Evolutionary conservation across 495 filamentous ascomycete species (phyloP).

Genomic region (Lichenothelia convexa): DNA sequence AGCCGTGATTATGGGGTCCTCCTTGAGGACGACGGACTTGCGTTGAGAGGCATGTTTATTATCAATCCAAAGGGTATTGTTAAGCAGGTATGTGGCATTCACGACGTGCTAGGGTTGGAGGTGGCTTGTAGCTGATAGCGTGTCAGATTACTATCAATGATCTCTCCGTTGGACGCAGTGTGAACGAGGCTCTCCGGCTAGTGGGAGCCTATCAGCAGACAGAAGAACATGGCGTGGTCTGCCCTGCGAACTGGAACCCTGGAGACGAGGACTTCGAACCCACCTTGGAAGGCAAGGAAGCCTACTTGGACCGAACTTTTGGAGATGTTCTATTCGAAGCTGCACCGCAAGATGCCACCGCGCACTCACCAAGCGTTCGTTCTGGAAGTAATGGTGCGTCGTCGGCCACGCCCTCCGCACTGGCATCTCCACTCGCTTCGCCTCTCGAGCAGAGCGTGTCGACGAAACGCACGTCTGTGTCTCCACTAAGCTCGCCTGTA

Average conservation of each 20-base stretch:
- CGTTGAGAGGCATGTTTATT: slow-evolving; percentile 11
- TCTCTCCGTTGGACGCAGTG: slow-evolving; percentile 8
- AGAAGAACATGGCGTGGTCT: slow-evolving; percentile 7
- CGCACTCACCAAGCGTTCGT: background rate
- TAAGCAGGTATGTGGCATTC: slow-evolving; percentile 5
- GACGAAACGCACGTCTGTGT: too few relatives aligned
- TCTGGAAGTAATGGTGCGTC: background rate
- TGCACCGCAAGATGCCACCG: too few relatives aligned
- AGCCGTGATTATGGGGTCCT: slow-evolving; percentile 9
- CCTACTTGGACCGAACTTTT: background rate
- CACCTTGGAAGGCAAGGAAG: slow-evolving; percentile 3
- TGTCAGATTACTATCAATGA: slow-evolving; percentile 8
- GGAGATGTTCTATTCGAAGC: too few relatives aligned
- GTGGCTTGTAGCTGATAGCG: background rate
- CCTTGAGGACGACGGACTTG: slow-evolving; percentile 9
- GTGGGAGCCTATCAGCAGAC: slow-evolving; percentile 9
- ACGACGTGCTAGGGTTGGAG: too few relatives aligned
- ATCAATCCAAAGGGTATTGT: slow-evolving; percentile 7
- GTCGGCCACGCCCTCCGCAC: too few relatives aligned
- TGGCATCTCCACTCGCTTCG: too few relatives aligned
- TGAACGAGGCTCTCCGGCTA: slow-evolving; percentile 9
- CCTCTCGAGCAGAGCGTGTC: too few relatives aligned
- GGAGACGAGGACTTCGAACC: slow-evolving; percentile 2
- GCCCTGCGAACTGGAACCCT: slow-evolving; percentile 7
- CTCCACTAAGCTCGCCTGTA: too few relatives aligned